Percentiles rank a stretch among this genome's conserved stretches.
These are phyloP conservation scores for Phytophthora citrophthora DNA, from an alignment of 352 stramenopile species.

Conservation along the genomic window DNA sequence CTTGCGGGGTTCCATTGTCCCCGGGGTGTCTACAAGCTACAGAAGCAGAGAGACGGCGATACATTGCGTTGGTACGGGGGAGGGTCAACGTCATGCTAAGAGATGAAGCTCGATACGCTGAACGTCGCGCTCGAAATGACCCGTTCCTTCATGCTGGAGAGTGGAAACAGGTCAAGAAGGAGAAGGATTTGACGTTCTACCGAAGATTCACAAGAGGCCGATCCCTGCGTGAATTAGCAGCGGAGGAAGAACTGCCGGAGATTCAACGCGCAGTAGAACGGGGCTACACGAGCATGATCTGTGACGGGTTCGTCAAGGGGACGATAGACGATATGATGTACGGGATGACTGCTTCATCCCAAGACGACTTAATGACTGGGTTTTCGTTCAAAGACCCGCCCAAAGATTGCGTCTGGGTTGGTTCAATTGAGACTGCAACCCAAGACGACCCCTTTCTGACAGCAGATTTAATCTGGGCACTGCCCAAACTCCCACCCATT, in stretches of 20 bases:
- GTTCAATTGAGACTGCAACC: conserved; percentile 30
- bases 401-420: conserved; percentile 48
- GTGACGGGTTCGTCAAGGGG: conserved; percentile 38
- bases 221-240: conserved; percentile 33
- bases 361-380: conserved; percentile 44
- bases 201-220: conserved; percentile 37
- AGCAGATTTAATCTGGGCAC: conserved; percentile 38
- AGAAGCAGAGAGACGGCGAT: conserved; percentile 39
- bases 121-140: conserved; percentile 29
- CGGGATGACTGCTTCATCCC: conserved; percentile 36
- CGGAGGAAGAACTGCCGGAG: conserved; percentile 35
- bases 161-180: conserved; percentile 52
- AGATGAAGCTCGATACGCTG: conserved; percentile 32
- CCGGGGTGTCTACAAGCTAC: conserved; percentile 39
- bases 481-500: conserved; percentile 30
- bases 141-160: conserved; percentile 43
- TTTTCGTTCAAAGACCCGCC: conserved; percentile 44
- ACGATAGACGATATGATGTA: conserved; percentile 55
- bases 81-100: conserved; percentile 41
- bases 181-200: conserved; percentile 52
- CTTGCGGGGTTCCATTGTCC: conserved; percentile 31
- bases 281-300: conserved; percentile 37
- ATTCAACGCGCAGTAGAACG: conserved; percentile 33
- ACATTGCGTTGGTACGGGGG: conserved; percentile 32
- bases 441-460: conserved; percentile 47